Evolutionary conservation across 202 grass and related monocot species (phyloP), one percentile per base, ranked within the genome.

Genomic region (Panicum virgatum): DNA sequence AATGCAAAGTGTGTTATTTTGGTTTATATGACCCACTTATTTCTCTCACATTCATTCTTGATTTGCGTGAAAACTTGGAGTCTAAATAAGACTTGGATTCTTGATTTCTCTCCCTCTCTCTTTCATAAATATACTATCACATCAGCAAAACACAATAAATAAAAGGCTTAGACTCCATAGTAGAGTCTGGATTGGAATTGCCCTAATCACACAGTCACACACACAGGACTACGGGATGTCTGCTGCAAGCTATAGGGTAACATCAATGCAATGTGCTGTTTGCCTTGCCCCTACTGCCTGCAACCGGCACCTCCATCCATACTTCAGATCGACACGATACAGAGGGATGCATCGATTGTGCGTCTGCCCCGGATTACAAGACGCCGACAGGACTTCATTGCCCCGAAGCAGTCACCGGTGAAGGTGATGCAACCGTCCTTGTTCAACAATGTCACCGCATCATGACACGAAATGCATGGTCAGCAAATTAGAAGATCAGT

Each of bases 361-460:
- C 73, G 25, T 82, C 56, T 14, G 40, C 64, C 87, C 82, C 52
- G 20, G 82, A 89, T 47, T 82, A 85, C 46, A 66, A 85, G 57
- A 85, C 11, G 32, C 78, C 77, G 38, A 51, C 66, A 23, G 66
- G 80, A 34, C 42, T 77, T 88, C 69, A 84, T 68, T 80, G 53
- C 26, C 63, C 26, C 6, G 70, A 60, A 52, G 32, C 23, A 59
- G 26, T 29, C 56, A 46, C 12, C 20, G 13, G 50, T 32, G n/a
- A 50, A 3, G 26, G 29, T 68, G 12, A 79, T 67, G 81, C 26
- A 26, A 46, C 18, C 46, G 46, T 32, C 32, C 32, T 32, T 32
- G 32, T 32, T 32, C 32, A 32, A 32, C 32, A 32, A 32, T 32
- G 32, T 32, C 32, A 30, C 29, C 29, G 2, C 29, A 30, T 2